Percentiles rank a stretch among this genome's conserved stretches.
These are phyloP conservation scores for Thuidium tamariscinum DNA, from an alignment of 225 moss, liverwort and hornwort genomes.

Conservation along the genomic window DNA sequence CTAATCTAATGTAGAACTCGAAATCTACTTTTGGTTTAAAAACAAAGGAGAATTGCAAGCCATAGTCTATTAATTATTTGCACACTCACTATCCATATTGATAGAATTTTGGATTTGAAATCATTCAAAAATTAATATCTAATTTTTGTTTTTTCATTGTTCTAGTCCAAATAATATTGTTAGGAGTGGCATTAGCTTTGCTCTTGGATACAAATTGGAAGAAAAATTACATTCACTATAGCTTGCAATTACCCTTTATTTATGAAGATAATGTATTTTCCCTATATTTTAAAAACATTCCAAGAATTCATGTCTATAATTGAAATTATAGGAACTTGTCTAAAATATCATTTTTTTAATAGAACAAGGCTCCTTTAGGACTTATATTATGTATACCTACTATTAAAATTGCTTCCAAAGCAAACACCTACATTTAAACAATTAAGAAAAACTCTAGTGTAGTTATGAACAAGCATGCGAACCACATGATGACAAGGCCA, in stretches of 20 bases:
- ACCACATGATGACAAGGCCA: no score
- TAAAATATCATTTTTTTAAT: background rate
- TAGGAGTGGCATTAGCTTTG: background rate
- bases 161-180: background rate
- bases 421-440: background rate
- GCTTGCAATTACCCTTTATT: no score
- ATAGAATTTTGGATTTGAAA: no score
- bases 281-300: no score
- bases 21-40: no score
- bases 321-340: accelerated
- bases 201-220: background rate
- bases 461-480: no score
- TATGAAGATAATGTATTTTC: background rate
- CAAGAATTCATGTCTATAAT: background rate
- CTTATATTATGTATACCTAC: accelerated
- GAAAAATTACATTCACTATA: background rate
- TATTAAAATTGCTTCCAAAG: no score
- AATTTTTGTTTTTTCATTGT: background rate
- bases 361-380: accelerated
- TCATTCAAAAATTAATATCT: background rate
- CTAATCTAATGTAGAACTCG: no score
- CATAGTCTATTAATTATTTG: no score
- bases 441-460: no score
- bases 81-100: no score
- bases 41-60: no score